These are phyloP conservation scores for Alternaria atra DNA, from an alignment of 2,329 filamentous ascomycete genomes.

Conservation along the genomic window DNA sequence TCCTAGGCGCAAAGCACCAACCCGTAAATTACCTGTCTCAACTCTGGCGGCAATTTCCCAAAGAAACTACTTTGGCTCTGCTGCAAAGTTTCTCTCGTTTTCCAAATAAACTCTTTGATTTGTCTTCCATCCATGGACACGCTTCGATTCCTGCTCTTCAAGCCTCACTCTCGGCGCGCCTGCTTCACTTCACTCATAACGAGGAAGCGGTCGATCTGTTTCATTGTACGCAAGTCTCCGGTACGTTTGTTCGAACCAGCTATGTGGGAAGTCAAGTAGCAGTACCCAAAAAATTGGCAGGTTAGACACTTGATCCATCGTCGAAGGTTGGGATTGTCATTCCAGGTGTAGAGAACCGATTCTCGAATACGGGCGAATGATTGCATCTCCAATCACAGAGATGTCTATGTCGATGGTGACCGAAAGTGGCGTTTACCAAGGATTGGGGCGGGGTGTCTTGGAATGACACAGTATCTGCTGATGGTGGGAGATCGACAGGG, in stretches of 20 bases:
- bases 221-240: too few species aligned
- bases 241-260: too few species aligned
- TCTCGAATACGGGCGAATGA: not conserved
- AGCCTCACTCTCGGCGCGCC: not conserved
- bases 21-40: too few species aligned
- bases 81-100: not conserved
- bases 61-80: not conserved
- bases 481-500: too few species aligned
- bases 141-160: not conserved
- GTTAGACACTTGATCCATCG: not conserved
- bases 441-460: not conserved
- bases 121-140: not conserved
- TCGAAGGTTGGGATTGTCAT: not conserved
- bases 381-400: not conserved
- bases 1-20: too few species aligned
- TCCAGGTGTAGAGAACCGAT: not conserved
- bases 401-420: not conserved
- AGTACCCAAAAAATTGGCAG: not conserved
- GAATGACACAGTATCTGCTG: not conserved
- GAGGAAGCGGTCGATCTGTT: not conserved
- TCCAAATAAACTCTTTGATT: not conserved
- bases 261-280: not conserved
- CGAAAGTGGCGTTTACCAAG: not conserved
- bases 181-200: not conserved
- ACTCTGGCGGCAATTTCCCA: too few species aligned